phyloP scores from a whole-genome alignment of 1,139 yeast species.

The Scheffersomyces cryptocercus region DNA sequence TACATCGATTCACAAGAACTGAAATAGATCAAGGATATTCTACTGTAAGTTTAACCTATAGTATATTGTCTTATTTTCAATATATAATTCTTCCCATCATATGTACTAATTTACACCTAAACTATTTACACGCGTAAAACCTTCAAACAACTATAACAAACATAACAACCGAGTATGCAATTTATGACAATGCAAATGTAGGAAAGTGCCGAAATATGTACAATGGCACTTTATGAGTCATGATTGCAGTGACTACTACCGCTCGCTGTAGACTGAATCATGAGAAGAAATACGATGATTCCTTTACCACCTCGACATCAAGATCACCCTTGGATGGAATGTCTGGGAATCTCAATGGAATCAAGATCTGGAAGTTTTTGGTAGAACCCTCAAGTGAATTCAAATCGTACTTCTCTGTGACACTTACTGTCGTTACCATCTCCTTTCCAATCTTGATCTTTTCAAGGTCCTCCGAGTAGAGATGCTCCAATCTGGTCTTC shows the following conservation, averaged over 20 bases:
- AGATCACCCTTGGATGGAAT: constrained; percentile 84
- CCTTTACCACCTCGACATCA: constrained; percentile 70
- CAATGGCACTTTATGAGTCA: constrained; percentile 2
- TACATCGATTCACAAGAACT: not conserved
- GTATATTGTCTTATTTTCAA: not conserved
- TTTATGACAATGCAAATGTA: not conserved
- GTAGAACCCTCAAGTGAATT: constrained; percentile 25
- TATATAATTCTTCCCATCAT: not conserved
- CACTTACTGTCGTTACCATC: constrained; percentile 75
- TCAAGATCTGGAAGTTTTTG: constrained; percentile 38
- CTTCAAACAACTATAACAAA: not conserved
- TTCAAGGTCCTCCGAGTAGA: constrained; percentile 54
- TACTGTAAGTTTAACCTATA: not conserved
- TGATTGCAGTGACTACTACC: too few relatives aligned
- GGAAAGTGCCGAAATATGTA: constrained; percentile 8
- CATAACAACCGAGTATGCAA: constrained; percentile 1
- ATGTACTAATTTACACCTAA: not conserved
- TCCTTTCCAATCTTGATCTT: constrained; percentile 52
- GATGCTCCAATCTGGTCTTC: constrained; percentile 56
- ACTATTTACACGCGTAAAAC: constrained; percentile 1
- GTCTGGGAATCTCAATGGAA: constrained; percentile 70
- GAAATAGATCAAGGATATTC: not conserved
- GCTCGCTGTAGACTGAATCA: constrained; percentile 13
- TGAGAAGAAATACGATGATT: constrained; percentile 80
- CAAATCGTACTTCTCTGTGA: constrained; percentile 47